Evolutionary conservation across 306 rosid species (phyloP).

Genomic region (Arachis stenosperma): DNA sequence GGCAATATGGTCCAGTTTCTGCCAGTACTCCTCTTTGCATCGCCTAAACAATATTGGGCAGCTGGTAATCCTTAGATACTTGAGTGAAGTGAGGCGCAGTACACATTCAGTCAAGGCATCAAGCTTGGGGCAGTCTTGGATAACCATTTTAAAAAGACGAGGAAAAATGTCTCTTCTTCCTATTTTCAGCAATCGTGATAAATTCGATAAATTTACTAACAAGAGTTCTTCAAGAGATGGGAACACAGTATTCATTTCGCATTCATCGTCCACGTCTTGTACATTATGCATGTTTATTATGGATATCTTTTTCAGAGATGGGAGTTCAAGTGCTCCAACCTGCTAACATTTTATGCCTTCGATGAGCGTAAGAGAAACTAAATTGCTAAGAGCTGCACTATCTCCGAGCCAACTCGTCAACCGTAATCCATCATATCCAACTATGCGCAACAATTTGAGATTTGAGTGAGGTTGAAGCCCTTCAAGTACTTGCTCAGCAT

Average conservation of each 20-base stretch:
- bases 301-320: neutral
- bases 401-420: constrained; percentile 11
- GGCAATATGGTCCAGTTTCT: no score
- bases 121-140: neutral
- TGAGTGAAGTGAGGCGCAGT: neutral
- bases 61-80: neutral
- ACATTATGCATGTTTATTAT: neutral
- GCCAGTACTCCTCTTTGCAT: no score
- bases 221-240: constrained; percentile 11
- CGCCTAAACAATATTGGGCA: neutral
- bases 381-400: neutral
- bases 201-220: neutral
- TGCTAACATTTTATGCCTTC: neutral
- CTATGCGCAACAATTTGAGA: constrained; percentile 7
- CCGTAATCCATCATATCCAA: neutral
- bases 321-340: constrained; percentile 10
- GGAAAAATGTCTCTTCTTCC: constrained; percentile 6
- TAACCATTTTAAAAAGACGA: neutral
- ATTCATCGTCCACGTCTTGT: constrained; percentile 16
- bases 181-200: constrained; percentile 13
- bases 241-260: neutral
- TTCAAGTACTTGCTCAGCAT: neutral
- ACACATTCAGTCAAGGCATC: constrained; percentile 3
- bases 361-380: neutral
- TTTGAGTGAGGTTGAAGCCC: constrained; percentile 30